phyloP scores from a whole-genome alignment of 2,329 filamentous ascomycete genomes.

The Cryphonectria carpinicola region DNA sequence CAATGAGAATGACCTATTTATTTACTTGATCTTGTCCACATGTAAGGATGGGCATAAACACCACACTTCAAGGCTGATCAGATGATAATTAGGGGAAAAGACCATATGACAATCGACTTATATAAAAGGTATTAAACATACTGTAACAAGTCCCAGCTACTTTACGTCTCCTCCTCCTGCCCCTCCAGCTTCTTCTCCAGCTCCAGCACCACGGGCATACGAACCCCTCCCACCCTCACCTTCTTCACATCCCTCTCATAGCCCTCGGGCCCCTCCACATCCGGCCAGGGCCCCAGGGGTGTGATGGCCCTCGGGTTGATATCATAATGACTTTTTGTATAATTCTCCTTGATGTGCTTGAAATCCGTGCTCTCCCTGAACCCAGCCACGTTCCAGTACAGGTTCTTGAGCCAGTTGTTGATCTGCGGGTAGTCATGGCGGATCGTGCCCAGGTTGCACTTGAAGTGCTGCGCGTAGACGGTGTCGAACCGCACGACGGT shows the following conservation, averaged over 20 bases:
- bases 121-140: background rate
- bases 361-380: constrained; percentile 66
- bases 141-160: too few relatives aligned
- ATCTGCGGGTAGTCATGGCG: constrained; percentile 63
- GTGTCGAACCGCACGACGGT: constrained; percentile 64
- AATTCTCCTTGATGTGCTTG: constrained; percentile 70
- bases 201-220: constrained; percentile 45
- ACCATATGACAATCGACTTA: background rate
- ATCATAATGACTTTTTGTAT: constrained; percentile 60
- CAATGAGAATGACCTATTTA: background rate
- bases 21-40: background rate
- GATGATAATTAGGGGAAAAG: background rate
- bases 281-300: constrained; percentile 63
- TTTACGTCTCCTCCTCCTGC: background rate
- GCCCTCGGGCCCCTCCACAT: constrained; percentile 51
- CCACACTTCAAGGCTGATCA: background rate
- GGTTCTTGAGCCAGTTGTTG: constrained; percentile 62
- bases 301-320: constrained; percentile 66
- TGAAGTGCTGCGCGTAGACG: constrained; percentile 69
- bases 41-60: too few relatives aligned
- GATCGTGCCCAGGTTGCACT: constrained; percentile 65
- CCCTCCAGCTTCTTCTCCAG: constrained; percentile 33
- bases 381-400: constrained; percentile 60
- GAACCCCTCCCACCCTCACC: constrained; percentile 51
- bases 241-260: constrained; percentile 54